phyloP scores from a whole-genome alignment of 208 protist genomes.

The Acanthamoeba healyi region DNA sequence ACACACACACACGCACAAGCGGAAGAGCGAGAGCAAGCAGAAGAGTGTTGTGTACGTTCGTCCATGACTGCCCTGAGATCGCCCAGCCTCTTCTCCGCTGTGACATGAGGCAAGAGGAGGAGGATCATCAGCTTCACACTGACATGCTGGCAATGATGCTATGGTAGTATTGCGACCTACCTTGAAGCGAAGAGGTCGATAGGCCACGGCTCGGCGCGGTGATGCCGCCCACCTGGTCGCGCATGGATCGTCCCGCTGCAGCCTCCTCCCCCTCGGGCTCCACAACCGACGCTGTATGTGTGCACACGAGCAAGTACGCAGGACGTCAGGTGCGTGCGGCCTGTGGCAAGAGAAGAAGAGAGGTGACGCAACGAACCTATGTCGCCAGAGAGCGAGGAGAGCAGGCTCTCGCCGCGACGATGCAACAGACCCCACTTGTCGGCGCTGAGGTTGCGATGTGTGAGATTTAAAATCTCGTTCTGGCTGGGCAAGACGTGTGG shows the following conservation, averaged over 20 bases:
- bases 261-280: neutral
- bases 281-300: neutral
- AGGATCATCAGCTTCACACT: too few relatives aligned
- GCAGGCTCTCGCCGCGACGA: neutral
- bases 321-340: too few relatives aligned
- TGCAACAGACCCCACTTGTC: slow-evolving; percentile 25
- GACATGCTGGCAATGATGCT: neutral
- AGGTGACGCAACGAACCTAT: neutral
- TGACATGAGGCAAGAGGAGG: neutral
- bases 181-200: neutral
- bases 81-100: slow-evolving; percentile 34
- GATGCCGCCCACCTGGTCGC: slow-evolving; percentile 32
- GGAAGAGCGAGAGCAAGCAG: neutral
- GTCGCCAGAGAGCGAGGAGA: neutral
- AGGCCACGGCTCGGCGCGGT: neutral
- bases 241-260: neutral
- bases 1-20: too few relatives aligned
- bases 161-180: neutral
- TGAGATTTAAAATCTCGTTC: neutral
- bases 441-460: neutral
- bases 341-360: neutral
- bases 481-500: too few relatives aligned
- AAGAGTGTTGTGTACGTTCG: neutral
- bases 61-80: neutral
- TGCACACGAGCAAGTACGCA: neutral